Base-by-base conservation (phyloP, 176 grass and related monocot species). In the Musa itinerans region DNA sequence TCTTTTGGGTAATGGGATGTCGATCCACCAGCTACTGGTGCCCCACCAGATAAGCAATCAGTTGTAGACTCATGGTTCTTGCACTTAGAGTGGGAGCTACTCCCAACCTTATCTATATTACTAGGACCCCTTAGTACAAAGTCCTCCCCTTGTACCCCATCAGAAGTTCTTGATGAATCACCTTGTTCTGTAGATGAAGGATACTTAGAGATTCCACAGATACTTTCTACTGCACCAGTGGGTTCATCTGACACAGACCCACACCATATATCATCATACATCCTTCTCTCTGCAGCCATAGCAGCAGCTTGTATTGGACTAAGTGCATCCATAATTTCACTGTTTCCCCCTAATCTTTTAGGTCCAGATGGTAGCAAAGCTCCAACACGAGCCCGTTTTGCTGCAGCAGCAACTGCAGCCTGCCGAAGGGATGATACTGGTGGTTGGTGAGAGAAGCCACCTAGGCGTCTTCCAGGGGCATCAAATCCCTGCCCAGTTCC, bases 221-320 rank as follows among this genome's bases (percentile, higher is more conserved):
- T 52, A 26, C 75, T 54, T 59, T 79, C 69, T 71, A 65, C 66
- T 53, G 15, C 74, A 53, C 15, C 51, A 67, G 21, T 48, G 10
- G 14, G 19, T 71, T 68, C 68, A 70, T 76, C 57, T 54, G 11
- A 63, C 53, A 55, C 77, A 72, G 95, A 99, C 55, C 82, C 95
- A 64, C 95, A 99, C 95, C 95, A 99, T 71, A 94, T 86, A 91
- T 99, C 95, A 50, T 99, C 95, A 14, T 88, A 80, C 86, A 94
- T 81, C 81, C 95, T 99, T 79, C 95, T 87, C 80, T 94, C 88
- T 68, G 91, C 86, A 49, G 88, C 95, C 95, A 99, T 99, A 65
- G 95, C 95, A 75, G 95, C 90, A 57, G 95, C 95, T 85, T 99
- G 95, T 79, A 92, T 66, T 76, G 95, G 95, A 91, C 84, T 92